Evolutionary conservation across 73 alveolate genomes (phyloP).

Genomic region (Stentor roeselii): DNA sequence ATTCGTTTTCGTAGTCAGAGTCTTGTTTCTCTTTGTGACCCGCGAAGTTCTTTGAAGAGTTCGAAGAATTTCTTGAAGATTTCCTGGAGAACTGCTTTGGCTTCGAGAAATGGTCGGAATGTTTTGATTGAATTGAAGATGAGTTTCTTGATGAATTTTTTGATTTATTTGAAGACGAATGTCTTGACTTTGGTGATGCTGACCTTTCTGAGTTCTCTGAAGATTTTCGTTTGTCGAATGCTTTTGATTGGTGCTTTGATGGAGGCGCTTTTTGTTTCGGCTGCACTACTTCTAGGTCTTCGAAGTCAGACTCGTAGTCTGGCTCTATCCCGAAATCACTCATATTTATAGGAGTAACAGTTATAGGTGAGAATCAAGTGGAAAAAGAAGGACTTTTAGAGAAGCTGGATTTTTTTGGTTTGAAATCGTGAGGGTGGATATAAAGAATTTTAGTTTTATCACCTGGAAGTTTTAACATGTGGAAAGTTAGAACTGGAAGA

Average conservation of each 20-base stretch:
- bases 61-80: not conserved
- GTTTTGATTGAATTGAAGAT: not conserved
- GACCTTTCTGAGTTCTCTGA: not conserved
- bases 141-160: not conserved
- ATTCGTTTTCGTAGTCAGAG: not conserved
- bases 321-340: not conserved
- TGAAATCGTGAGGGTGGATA: not conserved
- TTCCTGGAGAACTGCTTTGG: not conserved
- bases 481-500: too few relatives aligned
- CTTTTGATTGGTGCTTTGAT: not conserved
- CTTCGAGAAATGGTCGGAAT: not conserved
- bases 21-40: not conserved
- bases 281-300: not conserved
- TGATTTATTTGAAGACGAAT: not conserved
- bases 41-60: not conserved
- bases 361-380: not conserved
- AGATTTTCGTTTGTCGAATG: not conserved
- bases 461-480: not conserved
- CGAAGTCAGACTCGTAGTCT: conserved; percentile 1
- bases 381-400: not conserved
- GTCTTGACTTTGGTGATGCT: not conserved
- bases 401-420: not conserved
- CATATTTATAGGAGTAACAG: not conserved
- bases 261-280: not conserved
- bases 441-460: too few relatives aligned